Base-by-base conservation (phyloP, 768 basidiomycete genomes). In the Hygrocybe punicea region DNA sequence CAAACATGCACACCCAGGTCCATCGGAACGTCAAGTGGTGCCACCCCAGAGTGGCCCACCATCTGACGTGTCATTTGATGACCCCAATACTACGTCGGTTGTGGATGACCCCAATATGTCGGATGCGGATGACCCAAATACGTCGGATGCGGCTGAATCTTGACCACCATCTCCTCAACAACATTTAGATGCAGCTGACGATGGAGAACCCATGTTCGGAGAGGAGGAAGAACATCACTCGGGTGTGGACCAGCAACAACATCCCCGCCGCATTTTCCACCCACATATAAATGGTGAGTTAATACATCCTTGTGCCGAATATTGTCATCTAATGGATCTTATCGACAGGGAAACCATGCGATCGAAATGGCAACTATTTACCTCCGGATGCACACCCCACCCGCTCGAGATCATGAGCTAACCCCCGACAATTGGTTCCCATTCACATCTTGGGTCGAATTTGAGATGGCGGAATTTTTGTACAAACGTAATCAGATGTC, bases 381-480 rank as follows among this genome's bases (percentile, higher is more conserved):
- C 25, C 51, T 36, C 25, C 51, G 9, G 51, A 24, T 36, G 11
- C 51, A 33, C 13, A n/a, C 47, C 7, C 47, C 16, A 11, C 45
- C 47, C 16, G 4, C 47, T 14, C 51, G 4, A 34, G 17, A 34
- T 17, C 5, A 17, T 16, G 16, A 3, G 8, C 51, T n/a, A 34
- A 6, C 24, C 34, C 47, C 47, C 6, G 24, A 17, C 58, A n/a
- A 53, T 17, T 54, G 39, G 52, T 5, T 3, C 10, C 52, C 36
- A 6, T 53, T n/a, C 24, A 17, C n/a, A 11, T n/a, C 16, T n/a
- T 17, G 39, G 47, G 21, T 21, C n/a, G 13, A 53, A 42, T 53
- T 53, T 25, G 39, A 53, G 40, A 39, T 24, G 13, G 52, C 52
- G 6, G 52, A 53, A n/a, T 53, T 53, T n/a, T 35, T 53, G 10